These are phyloP conservation scores for Boletus huronensis DNA, from an alignment of 768 basidiomycete genomes.

Conservation along the genomic window DNA sequence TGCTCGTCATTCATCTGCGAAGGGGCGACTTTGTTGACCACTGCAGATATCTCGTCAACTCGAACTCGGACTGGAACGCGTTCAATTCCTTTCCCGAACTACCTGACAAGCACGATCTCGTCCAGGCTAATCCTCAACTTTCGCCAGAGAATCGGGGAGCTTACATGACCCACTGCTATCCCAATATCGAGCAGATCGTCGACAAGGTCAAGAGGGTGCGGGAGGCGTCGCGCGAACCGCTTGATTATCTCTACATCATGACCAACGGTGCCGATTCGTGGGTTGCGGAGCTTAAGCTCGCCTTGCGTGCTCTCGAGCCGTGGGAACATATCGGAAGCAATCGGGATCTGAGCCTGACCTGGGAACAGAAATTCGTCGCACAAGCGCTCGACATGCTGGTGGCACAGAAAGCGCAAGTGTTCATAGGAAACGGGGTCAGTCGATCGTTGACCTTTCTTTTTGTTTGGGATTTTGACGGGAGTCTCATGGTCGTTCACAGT, in stretches of 20 bases:
- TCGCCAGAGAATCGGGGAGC: not conserved
- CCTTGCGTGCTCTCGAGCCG: not conserved
- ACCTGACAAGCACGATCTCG: not conserved
- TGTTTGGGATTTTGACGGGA: no score
- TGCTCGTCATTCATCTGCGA: not conserved
- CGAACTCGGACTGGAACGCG: not conserved
- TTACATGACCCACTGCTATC: not conserved
- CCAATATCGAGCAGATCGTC: not conserved
- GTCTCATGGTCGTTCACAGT: not conserved
- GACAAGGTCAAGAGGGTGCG: not conserved
- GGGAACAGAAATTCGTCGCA: not conserved
- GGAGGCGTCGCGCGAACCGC: not conserved
- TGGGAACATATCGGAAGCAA: not conserved
- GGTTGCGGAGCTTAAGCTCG: not conserved
- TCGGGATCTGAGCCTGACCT: not conserved
- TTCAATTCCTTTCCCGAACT: not conserved
- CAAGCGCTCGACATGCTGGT: conserved; percentile 1
- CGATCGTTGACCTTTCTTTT: not conserved
- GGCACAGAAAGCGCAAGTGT: not conserved
- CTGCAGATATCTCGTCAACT: not conserved
- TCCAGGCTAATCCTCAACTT: not conserved
- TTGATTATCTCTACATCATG: not conserved
- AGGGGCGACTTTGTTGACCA: not conserved
- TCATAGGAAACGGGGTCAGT: conserved; percentile 1
- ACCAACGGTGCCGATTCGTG: not conserved